Base-by-base conservation (phyloP, 257 asterid genomes). In the Ilex aquifolium region DNA sequence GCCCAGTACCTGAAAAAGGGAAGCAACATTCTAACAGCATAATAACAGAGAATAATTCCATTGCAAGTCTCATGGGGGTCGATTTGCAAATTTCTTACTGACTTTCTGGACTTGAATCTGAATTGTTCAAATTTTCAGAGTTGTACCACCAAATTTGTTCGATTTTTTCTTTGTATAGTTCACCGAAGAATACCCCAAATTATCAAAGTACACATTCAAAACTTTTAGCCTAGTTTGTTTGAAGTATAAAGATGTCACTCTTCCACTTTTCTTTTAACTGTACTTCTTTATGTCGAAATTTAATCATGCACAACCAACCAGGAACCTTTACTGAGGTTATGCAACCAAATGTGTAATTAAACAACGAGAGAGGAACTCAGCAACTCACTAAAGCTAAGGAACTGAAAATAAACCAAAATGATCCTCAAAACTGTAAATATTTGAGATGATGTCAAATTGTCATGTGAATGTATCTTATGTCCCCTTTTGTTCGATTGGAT, bases 1-100 rank as follows among this genome's bases (percentile, higher is more conserved):
- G 97, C 96, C 97, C 95, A 89, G 62, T 83, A 83, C 80, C 95
- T 91, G 92, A 61, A 69, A 67, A n/a, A 77, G 17, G 44, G 3
- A 13, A 46, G 13, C 15, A 8, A 2, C 51, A 46, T 10, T 13
- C 15, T 46, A 8, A 10, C 13, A 46, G 9, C 9, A 11, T 10
- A 36, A 3, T 7, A 36, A 36, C 40, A 36, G 5, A 36, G 3
- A 36, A 36, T 36, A 36, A 36, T 36, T 36, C 40, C 40, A 36
- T 36, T 3, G 5, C 40, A 36, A 36, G 40, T 13, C 15, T 10
- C 15, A 46, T 4, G 14, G 9, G 9, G 15, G 40, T 36, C 40
- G 40, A 36, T 36, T 36, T 7, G 7, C 40, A 36, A 3, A 36
- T 36, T 36, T 36, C 3, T 8, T 2, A 46, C 3, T 8, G 13